A percentile compares a stretch with the other conserved stretches of the same genome.
These are phyloP conservation scores for Myochromella boudieri DNA, from an alignment of 768 basidiomycete genomes.

Conservation along the genomic window DNA sequence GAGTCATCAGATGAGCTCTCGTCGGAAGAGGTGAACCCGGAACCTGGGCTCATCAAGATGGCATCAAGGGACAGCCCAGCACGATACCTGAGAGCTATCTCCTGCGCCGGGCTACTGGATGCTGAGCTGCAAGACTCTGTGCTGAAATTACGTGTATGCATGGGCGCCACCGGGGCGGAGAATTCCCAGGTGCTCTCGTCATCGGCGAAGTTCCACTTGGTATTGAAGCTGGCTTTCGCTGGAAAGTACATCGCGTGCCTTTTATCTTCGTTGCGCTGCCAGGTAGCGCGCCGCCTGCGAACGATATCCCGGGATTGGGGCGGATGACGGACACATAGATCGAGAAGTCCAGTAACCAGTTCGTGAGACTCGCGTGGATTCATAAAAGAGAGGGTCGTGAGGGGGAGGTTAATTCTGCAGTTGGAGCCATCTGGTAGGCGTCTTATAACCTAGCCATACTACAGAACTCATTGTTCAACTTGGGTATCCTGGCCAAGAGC, in stretches of 20 bases:
- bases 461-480: too few species aligned
- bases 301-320: neutral
- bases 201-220: conserved; percentile 22
- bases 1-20: conserved; percentile 9
- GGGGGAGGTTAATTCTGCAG: too few species aligned
- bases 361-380: conserved; percentile 16
- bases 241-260: conserved; percentile 37
- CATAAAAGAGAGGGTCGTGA: too few species aligned
- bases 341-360: conserved; percentile 12
- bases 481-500: too few species aligned
- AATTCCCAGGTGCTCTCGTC: conserved; percentile 38
- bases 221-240: conserved; percentile 20
- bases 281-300: conserved; percentile 2
- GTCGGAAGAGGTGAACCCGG: conserved; percentile 6
- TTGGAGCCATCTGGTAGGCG: too few species aligned
- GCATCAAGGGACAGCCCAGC: conserved; percentile 29
- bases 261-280: conserved; percentile 20
- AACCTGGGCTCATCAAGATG: conserved; percentile 16
- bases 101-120: conserved; percentile 37
- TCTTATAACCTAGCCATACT: too few species aligned
- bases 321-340: conserved; percentile 4
- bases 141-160: conserved; percentile 23
- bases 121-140: conserved; percentile 22
- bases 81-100: conserved; percentile 36
- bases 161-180: conserved; percentile 24